These are phyloP conservation scores for Toxoplasma gondii DNA, from an alignment of 169 alveolate species.

Conservation along the genomic window DNA sequence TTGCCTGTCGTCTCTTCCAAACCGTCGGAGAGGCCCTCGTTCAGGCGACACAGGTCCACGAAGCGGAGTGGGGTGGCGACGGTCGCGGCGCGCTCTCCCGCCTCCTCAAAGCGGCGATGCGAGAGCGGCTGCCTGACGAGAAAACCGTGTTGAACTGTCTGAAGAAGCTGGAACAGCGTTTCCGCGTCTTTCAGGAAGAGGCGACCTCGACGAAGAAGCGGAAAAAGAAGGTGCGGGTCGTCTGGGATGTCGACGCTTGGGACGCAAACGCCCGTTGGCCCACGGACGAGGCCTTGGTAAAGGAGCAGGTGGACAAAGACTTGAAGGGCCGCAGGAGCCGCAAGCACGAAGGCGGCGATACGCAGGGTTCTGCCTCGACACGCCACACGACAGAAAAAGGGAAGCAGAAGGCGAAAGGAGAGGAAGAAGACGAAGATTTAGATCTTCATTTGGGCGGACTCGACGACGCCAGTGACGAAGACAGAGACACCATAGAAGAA, in stretches of 20 bases:
- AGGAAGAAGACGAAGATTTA: neutral
- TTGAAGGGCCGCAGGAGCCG: neutral
- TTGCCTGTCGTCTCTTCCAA: neutral
- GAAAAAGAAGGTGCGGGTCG: neutral
- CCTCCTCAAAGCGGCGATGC: neutral
- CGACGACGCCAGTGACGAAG: neutral
- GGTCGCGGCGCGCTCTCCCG: neutral
- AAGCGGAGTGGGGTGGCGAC: neutral
- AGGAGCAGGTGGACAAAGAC: neutral
- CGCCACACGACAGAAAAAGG: neutral
- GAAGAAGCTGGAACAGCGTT: neutral
- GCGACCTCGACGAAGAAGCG: neutral
- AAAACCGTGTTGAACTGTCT: conserved; percentile 26
- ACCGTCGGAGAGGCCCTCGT: neutral
- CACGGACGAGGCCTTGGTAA: conserved; percentile 17
- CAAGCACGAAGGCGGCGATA: neutral
- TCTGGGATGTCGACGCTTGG: neutral
- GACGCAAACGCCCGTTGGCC: neutral
- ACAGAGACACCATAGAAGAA: neutral
- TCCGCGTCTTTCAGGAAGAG: neutral
- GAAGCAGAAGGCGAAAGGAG: neutral
- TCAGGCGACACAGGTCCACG: neutral
- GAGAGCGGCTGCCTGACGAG: conserved; percentile 23
- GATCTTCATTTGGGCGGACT: neutral
- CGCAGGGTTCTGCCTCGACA: neutral